Evolutionary conservation across 2,329 filamentous ascomycete genomes (phyloP).

Genomic region (Sclerotiophoma versabilis): DNA sequence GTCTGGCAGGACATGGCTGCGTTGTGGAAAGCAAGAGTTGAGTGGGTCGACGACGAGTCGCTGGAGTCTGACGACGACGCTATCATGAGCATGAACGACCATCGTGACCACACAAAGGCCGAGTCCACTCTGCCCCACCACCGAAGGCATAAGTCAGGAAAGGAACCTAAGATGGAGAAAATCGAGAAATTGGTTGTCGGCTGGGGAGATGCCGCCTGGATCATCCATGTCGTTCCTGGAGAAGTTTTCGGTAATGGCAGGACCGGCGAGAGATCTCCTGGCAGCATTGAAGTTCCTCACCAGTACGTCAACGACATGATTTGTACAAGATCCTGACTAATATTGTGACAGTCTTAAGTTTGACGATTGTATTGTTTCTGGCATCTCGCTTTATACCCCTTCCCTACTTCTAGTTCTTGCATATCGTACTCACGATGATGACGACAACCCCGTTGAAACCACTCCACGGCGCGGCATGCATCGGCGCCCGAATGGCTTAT

Average conservation of each 20-base stretch:
- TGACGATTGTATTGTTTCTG: constrained; percentile 96
- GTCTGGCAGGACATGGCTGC: constrained; percentile 96
- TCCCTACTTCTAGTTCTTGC: constrained; percentile 90
- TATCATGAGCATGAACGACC: constrained; percentile 45
- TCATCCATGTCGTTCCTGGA: constrained; percentile 86
- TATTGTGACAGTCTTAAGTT: constrained; percentile 70
- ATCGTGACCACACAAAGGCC: constrained; percentile 40
- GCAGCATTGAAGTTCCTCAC: constrained; percentile 87
- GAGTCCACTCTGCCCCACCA: constrained; percentile 50
- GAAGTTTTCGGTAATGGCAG: constrained; percentile 68
- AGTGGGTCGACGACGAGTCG: constrained; percentile 89
- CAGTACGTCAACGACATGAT: constrained; percentile 66
- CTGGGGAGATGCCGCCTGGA: constrained; percentile 96
- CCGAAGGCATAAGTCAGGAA: constrained; percentile 51
- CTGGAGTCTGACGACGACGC: constrained; percentile 75
- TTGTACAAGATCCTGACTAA: constrained; percentile 27
- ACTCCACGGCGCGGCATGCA: constrained; percentile 71
- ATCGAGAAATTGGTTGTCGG: constrained; percentile 85
- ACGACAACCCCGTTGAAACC: constrained; percentile 65
- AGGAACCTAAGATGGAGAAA: constrained; percentile 43
- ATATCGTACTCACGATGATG: constrained; percentile 78
- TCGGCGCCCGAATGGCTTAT: constrained; percentile 78
- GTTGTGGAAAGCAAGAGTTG: constrained; percentile 89
- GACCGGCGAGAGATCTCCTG: constrained; percentile 73
- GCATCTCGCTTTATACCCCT: constrained; percentile 94